Base-by-base conservation (phyloP, 1,284 basidiomycete species). In the Pseudozyma tsukubaensis region DNA sequence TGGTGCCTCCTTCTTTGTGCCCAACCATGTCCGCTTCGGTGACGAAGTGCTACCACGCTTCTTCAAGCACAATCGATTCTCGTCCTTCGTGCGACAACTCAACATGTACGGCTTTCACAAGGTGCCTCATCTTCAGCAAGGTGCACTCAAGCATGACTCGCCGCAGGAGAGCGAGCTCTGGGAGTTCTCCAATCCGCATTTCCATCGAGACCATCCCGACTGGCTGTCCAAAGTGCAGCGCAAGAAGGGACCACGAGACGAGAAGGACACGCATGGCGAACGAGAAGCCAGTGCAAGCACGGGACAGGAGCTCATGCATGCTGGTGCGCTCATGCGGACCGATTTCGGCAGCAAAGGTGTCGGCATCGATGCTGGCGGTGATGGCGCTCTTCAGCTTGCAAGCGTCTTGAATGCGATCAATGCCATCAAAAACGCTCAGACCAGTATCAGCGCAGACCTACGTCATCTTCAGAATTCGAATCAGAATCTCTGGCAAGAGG, bases 161-260 rank as follows among this genome's bases (percentile, higher is more conserved):
- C 76, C 79, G 3, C 76, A 77, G 50, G 92, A 93, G 67, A 91
- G 90, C 54, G 95, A 98, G 85, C 89, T 94, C 50, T 96, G 94
- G 91, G 92, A 97, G 85, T 98, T 97, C 85, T 90, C 91, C 70
- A 94, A 97, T 85, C 90, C 91, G 2, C 90, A 93, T 85, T 98
- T 98, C 85, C 90, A 91, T 78, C 90, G 93, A 19, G 93, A 91
- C 36, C 93, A 96, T 78, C 94, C 94, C 6, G 93, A 97, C 77
- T 87, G 97, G 57, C 88, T 98, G n/a, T 91, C 90, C 81, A 89
- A 92, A 71, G 96, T 99, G 58, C 92, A 93, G 61, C 89, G 92
- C 45, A 92, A 84, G 42, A 81, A 80, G 54, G 78, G 79, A 6
- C 66, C 69, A 8, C 92, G 78, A 24, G 79, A 77, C 49, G 73